Evolutionary conservation across 2,329 filamentous ascomycete species (phyloP).

Genomic region (Aspergillus brunneoviolaceus): DNA sequence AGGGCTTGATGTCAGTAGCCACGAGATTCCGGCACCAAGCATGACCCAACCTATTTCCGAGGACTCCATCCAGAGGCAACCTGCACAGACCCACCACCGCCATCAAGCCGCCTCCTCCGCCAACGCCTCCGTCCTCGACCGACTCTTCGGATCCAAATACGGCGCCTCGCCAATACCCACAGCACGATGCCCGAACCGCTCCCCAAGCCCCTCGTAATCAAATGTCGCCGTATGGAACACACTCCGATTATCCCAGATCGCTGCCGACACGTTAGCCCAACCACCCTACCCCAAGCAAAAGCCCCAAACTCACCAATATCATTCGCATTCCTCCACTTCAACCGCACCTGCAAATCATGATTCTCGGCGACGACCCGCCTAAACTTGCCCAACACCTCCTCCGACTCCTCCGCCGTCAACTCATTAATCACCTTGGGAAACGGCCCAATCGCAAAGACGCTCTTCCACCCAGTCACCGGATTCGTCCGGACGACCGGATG

Average conservation of each 20-base stretch:
- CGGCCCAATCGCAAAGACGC: constrained; percentile 48
- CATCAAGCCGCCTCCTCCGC: neutral
- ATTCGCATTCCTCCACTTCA: constrained; percentile 51
- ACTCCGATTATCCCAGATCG: constrained; percentile 60
- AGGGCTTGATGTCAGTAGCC: no score
- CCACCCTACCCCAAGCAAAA: constrained; percentile 9
- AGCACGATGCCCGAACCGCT: constrained; percentile 50
- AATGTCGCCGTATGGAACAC: constrained; percentile 57
- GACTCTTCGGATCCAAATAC: constrained; percentile 50
- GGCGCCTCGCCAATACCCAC: constrained; percentile 56
- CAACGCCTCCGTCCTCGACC: constrained; percentile 22
- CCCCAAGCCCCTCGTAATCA: constrained; percentile 51
- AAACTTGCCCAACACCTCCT: constrained; percentile 46
- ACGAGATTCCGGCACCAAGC: no score
- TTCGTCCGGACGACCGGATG: constrained; percentile 63
- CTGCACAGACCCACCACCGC: no score
- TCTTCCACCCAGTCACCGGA: constrained; percentile 64
- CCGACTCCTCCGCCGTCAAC: constrained; percentile 44
- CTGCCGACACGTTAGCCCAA: constrained; percentile 36
- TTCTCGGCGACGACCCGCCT: constrained; percentile 45
- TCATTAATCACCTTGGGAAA: constrained; percentile 44
- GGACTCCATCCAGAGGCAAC: no score
- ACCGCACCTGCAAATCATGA: constrained; percentile 53
- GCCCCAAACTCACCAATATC: constrained; percentile 40
- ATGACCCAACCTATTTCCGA: no score